phyloP scores from a whole-genome alignment of 306 rosid species.

The Quercus bicolor region DNA sequence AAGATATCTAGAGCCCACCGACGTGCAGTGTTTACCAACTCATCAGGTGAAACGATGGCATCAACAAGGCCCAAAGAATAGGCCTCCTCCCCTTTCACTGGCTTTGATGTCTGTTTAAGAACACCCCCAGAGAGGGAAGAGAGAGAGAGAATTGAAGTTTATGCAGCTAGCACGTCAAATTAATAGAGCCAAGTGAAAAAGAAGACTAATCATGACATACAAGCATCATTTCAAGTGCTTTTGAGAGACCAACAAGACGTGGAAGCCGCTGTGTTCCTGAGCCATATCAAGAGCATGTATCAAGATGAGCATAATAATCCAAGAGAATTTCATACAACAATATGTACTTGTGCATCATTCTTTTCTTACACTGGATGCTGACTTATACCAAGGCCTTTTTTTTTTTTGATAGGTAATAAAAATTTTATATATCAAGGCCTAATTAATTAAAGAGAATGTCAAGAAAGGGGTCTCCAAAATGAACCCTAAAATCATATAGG shows the following conservation, averaged over 20 bases:
- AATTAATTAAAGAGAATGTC: neutral
- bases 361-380: neutral
- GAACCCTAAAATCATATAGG: neutral
- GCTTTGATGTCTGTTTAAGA: conserved; percentile 65
- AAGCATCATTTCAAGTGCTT: conserved; percentile 93
- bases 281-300: conserved; percentile 28
- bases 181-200: conserved; percentile 1
- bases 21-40: conserved; percentile 74
- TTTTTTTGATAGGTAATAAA: too few species aligned
- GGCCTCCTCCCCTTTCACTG: conserved; percentile 86
- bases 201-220: conserved; percentile 36
- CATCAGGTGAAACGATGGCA: conserved; percentile 62
- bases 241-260: conserved; percentile 93
- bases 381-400: neutral
- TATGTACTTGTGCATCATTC: neutral
- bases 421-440: neutral
- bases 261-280: conserved; percentile 98
- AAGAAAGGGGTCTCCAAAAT: neutral
- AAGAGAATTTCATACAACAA: neutral
- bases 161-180: conserved; percentile 4
- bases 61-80: conserved; percentile 79
- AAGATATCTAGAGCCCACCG: conserved; percentile 80
- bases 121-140: neutral
- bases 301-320: neutral
- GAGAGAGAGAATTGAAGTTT: conserved; percentile 21